Conservation (phyloP, 805 yeast genomes). For the Metschnikowia noctiluminum region DNA sequence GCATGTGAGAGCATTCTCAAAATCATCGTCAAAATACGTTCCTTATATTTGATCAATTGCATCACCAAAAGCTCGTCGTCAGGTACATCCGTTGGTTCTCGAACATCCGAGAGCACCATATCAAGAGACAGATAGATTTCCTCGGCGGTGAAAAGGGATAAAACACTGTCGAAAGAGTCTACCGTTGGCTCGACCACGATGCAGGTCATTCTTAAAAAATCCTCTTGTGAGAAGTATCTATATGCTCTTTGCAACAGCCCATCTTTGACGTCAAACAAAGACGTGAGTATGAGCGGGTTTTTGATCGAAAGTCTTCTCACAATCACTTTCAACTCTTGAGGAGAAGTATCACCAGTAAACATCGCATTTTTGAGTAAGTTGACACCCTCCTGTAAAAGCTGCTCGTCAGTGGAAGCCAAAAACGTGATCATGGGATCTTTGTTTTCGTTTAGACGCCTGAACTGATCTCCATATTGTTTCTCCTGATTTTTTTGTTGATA, state of each 20-base stretch:
- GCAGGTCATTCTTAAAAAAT: constrained; percentile 32
- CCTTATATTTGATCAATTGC: constrained; percentile 36
- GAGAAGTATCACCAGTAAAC: constrained; percentile 32
- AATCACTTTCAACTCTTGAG: constrained; percentile 21
- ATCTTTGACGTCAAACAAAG: constrained; percentile 29
- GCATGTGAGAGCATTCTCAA: constrained; percentile 27
- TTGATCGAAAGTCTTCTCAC: constrained; percentile 27
- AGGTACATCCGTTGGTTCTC: constrained; percentile 29
- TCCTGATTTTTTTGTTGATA: not conserved
- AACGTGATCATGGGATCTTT: constrained; percentile 37
- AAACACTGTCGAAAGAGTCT: constrained; percentile 21
- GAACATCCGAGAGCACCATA: constrained; percentile 27
- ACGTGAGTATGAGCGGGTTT: constrained; percentile 30
- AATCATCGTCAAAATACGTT: constrained; percentile 25
- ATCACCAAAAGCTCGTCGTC: constrained; percentile 31
- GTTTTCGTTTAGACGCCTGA: constrained; percentile 3
- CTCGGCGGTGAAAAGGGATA: constrained; percentile 24
- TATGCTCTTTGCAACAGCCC: constrained; percentile 23
- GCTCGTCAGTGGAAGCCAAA: constrained; percentile 30
- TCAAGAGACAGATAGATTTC: constrained; percentile 28
- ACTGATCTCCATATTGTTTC: not conserved
- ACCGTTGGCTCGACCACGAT: constrained; percentile 23
- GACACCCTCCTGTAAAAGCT: constrained; percentile 34
- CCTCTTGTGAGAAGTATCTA: constrained; percentile 28
- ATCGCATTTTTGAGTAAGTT: constrained; percentile 37